phyloP scores from a whole-genome alignment of 345 rosid species.

The Linum trigynum region DNA sequence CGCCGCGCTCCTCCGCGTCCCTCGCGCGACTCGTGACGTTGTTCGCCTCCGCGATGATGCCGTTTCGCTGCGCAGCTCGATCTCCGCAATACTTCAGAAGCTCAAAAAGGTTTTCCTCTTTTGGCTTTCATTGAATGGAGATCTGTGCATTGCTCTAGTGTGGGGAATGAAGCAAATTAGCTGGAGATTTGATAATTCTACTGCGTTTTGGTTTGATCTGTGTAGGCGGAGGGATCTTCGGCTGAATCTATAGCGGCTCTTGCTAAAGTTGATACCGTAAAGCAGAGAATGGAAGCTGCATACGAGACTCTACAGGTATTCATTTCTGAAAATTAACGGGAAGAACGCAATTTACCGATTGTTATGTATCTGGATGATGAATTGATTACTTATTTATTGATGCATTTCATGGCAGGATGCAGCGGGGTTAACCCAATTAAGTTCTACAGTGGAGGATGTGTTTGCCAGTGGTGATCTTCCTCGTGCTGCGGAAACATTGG shows the following conservation, averaged over 20 bases:
- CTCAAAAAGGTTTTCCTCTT: constrained; percentile 54
- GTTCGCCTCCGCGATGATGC: constrained; percentile 93
- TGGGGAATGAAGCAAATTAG: too few species aligned
- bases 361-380: too few species aligned
- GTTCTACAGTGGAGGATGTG: constrained; percentile 96
- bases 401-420: constrained; percentile 54
- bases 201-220: not conserved
- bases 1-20: constrained; percentile 80
- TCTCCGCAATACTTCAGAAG: constrained; percentile 77
- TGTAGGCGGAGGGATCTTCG: constrained; percentile 91
- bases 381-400: not conserved
- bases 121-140: not conserved
- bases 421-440: constrained; percentile 88
- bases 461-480: constrained; percentile 98
- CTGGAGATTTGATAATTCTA: too few species aligned
- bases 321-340: not conserved
- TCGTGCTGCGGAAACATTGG: constrained; percentile 96
- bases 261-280: constrained; percentile 88
- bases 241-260: constrained; percentile 87
- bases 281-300: constrained; percentile 98
- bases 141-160: not conserved
- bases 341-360: too few species aligned
- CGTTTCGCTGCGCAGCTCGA: constrained; percentile 65
- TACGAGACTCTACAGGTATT: constrained; percentile 80
- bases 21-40: constrained; percentile 89